A percentile compares a stretch with the other conserved stretches of the same genome.
Evolutionary conservation across 768 basidiomycete species (phyloP).

Genomic region (Trametopsis cervina): DNA sequence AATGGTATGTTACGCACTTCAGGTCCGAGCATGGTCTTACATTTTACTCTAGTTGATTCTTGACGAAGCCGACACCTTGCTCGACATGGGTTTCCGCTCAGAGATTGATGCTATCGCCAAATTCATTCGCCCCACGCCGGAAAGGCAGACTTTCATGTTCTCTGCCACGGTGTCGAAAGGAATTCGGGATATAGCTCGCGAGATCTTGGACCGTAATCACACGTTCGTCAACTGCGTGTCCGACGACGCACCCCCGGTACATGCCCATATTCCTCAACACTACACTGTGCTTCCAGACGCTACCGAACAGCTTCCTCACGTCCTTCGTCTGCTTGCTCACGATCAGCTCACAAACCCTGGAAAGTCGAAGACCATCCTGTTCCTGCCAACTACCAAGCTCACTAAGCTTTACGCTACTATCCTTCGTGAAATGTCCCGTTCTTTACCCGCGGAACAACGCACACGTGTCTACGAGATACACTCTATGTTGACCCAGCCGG

Average conservation of each 20-base stretch:
- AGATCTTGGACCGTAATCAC: conserved; percentile 53
- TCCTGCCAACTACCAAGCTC: conserved; percentile 80
- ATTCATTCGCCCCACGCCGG: conserved; percentile 50
- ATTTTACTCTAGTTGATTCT: conserved; percentile 58
- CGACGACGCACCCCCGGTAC: conserved; percentile 53
- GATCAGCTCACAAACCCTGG: conserved; percentile 73
- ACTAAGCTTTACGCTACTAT: conserved; percentile 69
- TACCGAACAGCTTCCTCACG: conserved; percentile 67
- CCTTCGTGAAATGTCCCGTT: conserved; percentile 40
- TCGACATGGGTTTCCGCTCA: conserved; percentile 89
- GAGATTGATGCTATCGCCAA: conserved; percentile 71
- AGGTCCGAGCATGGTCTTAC: no score
- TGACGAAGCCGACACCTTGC: conserved; percentile 87
- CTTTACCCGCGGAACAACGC: conserved; percentile 42
- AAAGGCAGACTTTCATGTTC: conserved; percentile 89
- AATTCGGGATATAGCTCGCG: conserved; percentile 64
- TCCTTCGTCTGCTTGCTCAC: conserved; percentile 74
- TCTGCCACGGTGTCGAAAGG: conserved; percentile 76
- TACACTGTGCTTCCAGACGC: conserved; percentile 65
- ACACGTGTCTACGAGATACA: conserved; percentile 77
- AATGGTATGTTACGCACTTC: conserved; percentile 38
- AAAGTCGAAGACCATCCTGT: conserved; percentile 71
- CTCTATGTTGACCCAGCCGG: conserved; percentile 59
- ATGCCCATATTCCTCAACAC: conserved; percentile 76
- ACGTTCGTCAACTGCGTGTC: conserved; percentile 68